Evolutionary conservation across 1,139 yeast species (phyloP), one percentile per base, ranked within the genome.

Genomic region (Pichia sp.): DNA sequence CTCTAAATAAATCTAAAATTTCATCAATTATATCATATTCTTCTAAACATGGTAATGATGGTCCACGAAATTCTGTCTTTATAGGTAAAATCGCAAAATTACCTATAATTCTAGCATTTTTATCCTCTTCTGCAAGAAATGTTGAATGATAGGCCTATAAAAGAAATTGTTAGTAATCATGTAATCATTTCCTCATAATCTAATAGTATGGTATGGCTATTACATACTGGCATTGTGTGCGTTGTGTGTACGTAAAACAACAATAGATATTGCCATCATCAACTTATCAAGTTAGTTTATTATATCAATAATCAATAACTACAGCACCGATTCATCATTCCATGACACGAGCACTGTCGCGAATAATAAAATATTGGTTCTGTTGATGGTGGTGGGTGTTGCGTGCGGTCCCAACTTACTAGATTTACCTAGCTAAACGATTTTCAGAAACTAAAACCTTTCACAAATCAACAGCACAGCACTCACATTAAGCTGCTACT

Each of bases 1-100:
- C 96, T 52, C 98, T 73, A 64, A 91, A 91, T 45, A 91, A 71
- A 63, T 91, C 98, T 45, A 91, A 67, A 23, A 81, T 74, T 63
- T 91, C 99, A 58, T 91, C 98, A 45, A 84, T 73, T 46, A 91
- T 84, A 62, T 91, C 99, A 61, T 88, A 89, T 53, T 84, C 95
- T 23, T 77, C 75, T 44, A 72, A 71, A 6, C 88, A 76, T 7
- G 94, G 94, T 60, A 80, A 86, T 1, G 96, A 81, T 5, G 98
- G 97, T 5, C 98, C 98, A 51, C 95, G 73, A 62, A 76, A 83
- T 52, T 75, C 77, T 31, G 97, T 82, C 55, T 79, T 80, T 49
- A 91, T 69, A 28, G 98, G 96, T 42, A 89, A 67, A 24, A 93
- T 67, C 5, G 84, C 86, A 47, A 86, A 69, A 64, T 89, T 91